phyloP scores from a whole-genome alignment of 2,329 filamentous ascomycete species.

The Aschersonia sp. region DNA sequence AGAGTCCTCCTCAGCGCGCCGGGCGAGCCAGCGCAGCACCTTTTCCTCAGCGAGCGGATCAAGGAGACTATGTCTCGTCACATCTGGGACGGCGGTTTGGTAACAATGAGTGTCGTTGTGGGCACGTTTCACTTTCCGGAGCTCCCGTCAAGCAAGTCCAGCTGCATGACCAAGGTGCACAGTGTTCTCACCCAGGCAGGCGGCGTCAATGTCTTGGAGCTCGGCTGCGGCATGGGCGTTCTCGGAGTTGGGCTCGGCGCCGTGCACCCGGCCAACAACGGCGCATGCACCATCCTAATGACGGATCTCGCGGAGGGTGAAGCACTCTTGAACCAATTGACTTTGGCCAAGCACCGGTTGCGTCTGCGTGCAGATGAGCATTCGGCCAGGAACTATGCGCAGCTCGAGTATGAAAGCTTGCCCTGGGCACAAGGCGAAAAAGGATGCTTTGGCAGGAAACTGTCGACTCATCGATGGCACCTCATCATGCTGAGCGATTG shows the following conservation, averaged over 20 bases:
- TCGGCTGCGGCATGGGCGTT: conserved; percentile 43
- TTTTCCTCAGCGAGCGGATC: conserved; percentile 39
- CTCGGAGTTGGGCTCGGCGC: conserved; percentile 34
- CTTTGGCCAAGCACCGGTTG: no score
- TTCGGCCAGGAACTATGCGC: conserved; percentile 4
- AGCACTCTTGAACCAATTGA: conserved; percentile 8
- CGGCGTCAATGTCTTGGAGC: conserved; percentile 32
- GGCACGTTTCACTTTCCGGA: conserved; percentile 13
- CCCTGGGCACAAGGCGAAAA: conserved; percentile 39
- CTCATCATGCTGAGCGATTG: conserved; percentile 43
- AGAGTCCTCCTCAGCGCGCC: conserved; percentile 13
- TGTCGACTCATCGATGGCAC: conserved; percentile 30
- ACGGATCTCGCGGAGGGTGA: conserved; percentile 43
- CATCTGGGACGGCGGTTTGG: conserved; percentile 42
- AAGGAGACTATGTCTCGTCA: conserved; percentile 46
- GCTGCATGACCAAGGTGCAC: conserved; percentile 16
- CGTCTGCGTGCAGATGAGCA: not conserved
- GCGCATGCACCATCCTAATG: conserved; percentile 26
- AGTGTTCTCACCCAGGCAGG: conserved; percentile 12
- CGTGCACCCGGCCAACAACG: conserved; percentile 12
- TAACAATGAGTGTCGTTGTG: conserved; percentile 22
- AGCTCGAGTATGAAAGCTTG: conserved; percentile 36
- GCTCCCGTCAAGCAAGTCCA: conserved; percentile 11
- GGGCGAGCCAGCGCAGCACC: conserved; percentile 8
- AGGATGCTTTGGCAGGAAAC: conserved; percentile 24